phyloP scores from a whole-genome alignment of 1,284 basidiomycete genomes.

The Gastroboletus turbinatus region DNA sequence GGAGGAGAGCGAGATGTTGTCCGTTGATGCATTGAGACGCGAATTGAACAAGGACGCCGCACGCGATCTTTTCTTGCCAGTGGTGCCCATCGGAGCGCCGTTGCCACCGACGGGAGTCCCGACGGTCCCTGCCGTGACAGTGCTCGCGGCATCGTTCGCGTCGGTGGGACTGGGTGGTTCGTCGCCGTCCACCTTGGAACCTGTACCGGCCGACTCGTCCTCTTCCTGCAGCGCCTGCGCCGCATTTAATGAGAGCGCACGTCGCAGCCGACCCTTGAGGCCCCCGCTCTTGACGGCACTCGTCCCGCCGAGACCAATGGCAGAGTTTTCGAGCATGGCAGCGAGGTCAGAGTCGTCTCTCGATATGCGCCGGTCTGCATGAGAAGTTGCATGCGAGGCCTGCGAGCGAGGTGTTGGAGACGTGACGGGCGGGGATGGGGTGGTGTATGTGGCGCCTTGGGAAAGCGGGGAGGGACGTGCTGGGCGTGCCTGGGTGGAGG shows the following conservation, averaged over 20 bases:
- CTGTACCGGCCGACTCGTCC: constrained; percentile 35
- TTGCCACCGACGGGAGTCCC: constrained; percentile 8
- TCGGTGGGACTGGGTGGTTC: constrained; percentile 28
- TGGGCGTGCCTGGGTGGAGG: constrained; percentile 47
- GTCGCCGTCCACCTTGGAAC: constrained; percentile 28
- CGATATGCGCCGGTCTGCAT: constrained; percentile 70
- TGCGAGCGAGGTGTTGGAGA: constrained; percentile 15
- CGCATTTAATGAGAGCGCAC: constrained; percentile 70
- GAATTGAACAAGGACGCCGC: constrained; percentile 84
- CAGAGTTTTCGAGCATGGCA: constrained; percentile 52
- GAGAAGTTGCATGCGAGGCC: constrained; percentile 8
- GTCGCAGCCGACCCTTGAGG: constrained; percentile 73
- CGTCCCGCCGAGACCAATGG: constrained; percentile 37
- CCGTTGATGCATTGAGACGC: constrained; percentile 89
- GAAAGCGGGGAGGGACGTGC: constrained; percentile 76
- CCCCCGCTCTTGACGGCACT: constrained; percentile 55
- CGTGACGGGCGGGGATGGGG: constrained; percentile 20
- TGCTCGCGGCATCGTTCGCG: constrained; percentile 30
- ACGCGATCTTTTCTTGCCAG: constrained; percentile 62
- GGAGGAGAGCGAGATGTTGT: constrained; percentile 97
- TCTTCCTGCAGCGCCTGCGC: constrained; percentile 59
- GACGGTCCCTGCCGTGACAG: constrained; percentile 17
- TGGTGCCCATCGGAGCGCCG: constrained; percentile 40
- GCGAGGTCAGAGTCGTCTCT: constrained; percentile 74
- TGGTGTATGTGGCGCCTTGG: constrained; percentile 60